Conservation (phyloP, 2,329 filamentous ascomycete genomes). For the Westerdykella ornata region DNA sequence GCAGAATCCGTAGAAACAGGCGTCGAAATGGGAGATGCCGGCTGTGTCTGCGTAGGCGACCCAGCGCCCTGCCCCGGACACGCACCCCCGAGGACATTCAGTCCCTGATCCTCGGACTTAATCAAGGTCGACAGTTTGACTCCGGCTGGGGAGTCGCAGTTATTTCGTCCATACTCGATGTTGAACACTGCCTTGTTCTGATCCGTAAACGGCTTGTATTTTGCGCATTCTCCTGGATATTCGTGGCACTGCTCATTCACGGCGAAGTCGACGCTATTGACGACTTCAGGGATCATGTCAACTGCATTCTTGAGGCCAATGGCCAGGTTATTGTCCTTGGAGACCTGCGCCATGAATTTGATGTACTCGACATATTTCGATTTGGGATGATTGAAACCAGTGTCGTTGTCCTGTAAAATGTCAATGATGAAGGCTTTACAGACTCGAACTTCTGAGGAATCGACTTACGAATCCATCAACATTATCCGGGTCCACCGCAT, state of each 20-base stretch:
- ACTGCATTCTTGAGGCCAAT: conserved; percentile 63
- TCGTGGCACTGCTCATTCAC: conserved; percentile 64
- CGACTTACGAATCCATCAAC: conserved; percentile 54
- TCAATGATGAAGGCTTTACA: conserved; percentile 16
- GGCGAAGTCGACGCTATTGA: conserved; percentile 52
- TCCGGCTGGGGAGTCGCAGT: conserved; percentile 9
- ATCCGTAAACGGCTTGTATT: conserved; percentile 52
- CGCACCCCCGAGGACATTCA: conserved; percentile 13
- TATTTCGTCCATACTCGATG: conserved; percentile 56
- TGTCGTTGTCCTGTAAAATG: conserved; percentile 40
- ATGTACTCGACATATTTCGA: conserved; percentile 54
- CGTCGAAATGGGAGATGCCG: not conserved
- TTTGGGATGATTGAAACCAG: conserved; percentile 52
- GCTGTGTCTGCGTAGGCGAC: not conserved
- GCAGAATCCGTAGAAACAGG: not conserved
- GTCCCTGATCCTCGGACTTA: conserved; percentile 13
- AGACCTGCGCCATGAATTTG: conserved; percentile 51
- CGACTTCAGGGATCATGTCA: conserved; percentile 48
- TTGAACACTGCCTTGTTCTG: conserved; percentile 62
- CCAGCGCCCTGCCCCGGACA: conserved; percentile 2
- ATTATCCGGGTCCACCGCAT: conserved; percentile 64
- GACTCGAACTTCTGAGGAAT: not conserved
- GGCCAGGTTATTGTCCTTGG: conserved; percentile 49
- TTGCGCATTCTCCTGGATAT: conserved; percentile 46
- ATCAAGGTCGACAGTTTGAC: conserved; percentile 16